A percentile compares a stretch with the other conserved stretches of the same genome.
These are phyloP conservation scores for Tolypocladium tropicale DNA, from an alignment of 2,329 filamentous ascomycete genomes.

Conservation along the genomic window DNA sequence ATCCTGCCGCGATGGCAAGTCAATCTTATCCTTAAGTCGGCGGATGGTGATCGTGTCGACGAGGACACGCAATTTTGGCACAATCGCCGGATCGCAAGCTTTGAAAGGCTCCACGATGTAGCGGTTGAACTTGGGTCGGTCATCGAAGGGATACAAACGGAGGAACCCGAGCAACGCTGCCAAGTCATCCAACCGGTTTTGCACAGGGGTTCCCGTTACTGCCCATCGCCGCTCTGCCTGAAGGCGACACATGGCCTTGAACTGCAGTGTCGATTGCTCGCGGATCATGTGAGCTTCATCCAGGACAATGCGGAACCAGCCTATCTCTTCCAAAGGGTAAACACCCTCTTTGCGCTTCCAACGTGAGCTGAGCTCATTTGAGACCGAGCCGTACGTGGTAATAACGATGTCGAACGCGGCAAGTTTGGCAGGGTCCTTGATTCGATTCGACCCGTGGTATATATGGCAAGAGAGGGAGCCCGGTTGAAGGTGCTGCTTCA, in stretches of 20 bases:
- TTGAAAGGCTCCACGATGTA: constrained; percentile 83
- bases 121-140: constrained; percentile 62
- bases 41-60: constrained; percentile 93
- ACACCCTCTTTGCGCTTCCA: constrained; percentile 47
- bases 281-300: constrained; percentile 95
- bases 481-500: constrained; percentile 66
- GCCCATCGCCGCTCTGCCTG: constrained; percentile 82
- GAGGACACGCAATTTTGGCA: constrained; percentile 76
- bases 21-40: constrained; percentile 82
- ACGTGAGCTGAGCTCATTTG: constrained; percentile 63
- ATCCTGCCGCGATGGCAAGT: constrained; percentile 67
- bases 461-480: constrained; percentile 62
- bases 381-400: constrained; percentile 84
- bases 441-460: constrained; percentile 75
- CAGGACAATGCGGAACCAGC: constrained; percentile 88
- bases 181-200: constrained; percentile 86
- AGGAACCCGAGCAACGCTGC: constrained; percentile 81
- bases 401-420: constrained; percentile 73
- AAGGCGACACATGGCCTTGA: constrained; percentile 73
- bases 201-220: constrained; percentile 92
- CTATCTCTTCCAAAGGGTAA: constrained; percentile 64
- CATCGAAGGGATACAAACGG: constrained; percentile 74
- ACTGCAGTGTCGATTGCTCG: constrained; percentile 70
- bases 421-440: constrained; percentile 57
- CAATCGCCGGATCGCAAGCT: constrained; percentile 69